These are phyloP conservation scores for Ophiostoma perfectum DNA, from an alignment of 2,329 filamentous ascomycete species.

Conservation along the genomic window DNA sequence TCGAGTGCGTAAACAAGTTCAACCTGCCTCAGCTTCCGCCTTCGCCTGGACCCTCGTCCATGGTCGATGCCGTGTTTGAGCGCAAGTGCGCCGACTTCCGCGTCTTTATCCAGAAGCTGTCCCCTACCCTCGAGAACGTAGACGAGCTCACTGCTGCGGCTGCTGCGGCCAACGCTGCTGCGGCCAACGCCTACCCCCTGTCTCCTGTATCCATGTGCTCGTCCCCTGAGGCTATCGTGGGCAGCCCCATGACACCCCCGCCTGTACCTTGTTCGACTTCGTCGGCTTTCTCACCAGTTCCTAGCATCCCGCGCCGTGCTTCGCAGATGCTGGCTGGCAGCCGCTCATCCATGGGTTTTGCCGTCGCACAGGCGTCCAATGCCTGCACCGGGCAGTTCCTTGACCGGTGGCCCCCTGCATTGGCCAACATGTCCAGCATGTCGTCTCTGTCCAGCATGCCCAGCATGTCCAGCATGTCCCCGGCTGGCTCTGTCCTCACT, in stretches of 20 bases:
- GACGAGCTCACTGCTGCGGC: constrained; percentile 43
- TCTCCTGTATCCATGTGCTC: constrained; percentile 25
- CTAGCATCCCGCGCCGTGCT: constrained; percentile 28
- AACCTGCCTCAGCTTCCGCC: constrained; percentile 60
- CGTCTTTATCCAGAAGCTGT: constrained; percentile 51
- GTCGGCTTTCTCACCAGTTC: neutral
- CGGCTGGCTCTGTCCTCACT: constrained; percentile 44
- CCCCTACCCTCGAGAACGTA: constrained; percentile 54
- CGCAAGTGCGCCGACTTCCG: constrained; percentile 53
- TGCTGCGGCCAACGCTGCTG: constrained; percentile 27
- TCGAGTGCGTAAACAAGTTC: constrained; percentile 81
- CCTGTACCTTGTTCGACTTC: neutral
- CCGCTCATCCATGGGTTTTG: constrained; percentile 54
- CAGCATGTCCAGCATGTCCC: constrained; percentile 42
- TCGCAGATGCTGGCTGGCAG: constrained; percentile 44
- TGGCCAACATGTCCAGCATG: constrained; percentile 12
- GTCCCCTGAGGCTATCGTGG: constrained; percentile 21
- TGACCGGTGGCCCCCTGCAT: constrained; percentile 46
- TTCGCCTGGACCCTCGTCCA: constrained; percentile 35
- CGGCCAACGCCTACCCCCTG: constrained; percentile 9
- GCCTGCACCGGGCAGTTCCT: constrained; percentile 44
- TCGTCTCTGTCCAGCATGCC: constrained; percentile 39
- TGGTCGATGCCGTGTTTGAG: constrained; percentile 34
- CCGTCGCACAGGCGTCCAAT: constrained; percentile 52
- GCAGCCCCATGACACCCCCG: constrained; percentile 34